Evolutionary conservation across 2,329 filamentous ascomycete species (phyloP).

Genomic region (Periconia macrospinosa): DNA sequence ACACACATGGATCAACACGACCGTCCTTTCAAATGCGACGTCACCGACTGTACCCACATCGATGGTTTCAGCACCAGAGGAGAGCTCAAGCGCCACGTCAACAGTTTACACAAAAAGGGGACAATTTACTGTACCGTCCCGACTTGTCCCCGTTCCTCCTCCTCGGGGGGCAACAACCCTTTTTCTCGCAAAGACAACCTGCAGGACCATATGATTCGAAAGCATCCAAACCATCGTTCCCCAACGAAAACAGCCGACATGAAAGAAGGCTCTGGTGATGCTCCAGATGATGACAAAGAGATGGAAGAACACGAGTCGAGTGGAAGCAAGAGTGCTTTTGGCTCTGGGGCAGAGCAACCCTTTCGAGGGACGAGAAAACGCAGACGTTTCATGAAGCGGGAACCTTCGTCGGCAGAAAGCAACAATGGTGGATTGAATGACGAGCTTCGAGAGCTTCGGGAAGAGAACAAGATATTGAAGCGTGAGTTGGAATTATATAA

Average conservation of each 20-base stretch:
- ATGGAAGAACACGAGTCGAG: too few relatives aligned
- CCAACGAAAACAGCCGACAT: not conserved
- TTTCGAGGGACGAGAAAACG: too few relatives aligned
- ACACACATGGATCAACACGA: not conserved
- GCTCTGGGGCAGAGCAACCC: too few relatives aligned
- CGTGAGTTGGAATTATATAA: not conserved
- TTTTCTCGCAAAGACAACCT: not conserved
- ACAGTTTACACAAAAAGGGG: not conserved
- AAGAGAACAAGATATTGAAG: not conserved
- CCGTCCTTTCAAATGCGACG: not conserved
- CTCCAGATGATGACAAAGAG: too few relatives aligned
- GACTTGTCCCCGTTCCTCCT: not conserved
- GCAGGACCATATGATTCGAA: not conserved
- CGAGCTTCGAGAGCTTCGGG: not conserved
- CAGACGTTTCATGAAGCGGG: too few relatives aligned
- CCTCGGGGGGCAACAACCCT: not conserved
- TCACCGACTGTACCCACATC: not conserved
- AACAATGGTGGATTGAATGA: not conserved
- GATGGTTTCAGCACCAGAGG: not conserved
- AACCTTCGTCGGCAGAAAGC: not conserved
- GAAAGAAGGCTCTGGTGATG: too few relatives aligned
- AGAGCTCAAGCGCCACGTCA: not conserved
- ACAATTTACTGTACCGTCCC: not conserved
- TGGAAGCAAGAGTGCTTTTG: too few relatives aligned
- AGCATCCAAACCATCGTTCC: not conserved